Evolutionary conservation across 2,329 filamentous ascomycete genomes (phyloP).

Genomic region (Colletotrichum agaves): DNA sequence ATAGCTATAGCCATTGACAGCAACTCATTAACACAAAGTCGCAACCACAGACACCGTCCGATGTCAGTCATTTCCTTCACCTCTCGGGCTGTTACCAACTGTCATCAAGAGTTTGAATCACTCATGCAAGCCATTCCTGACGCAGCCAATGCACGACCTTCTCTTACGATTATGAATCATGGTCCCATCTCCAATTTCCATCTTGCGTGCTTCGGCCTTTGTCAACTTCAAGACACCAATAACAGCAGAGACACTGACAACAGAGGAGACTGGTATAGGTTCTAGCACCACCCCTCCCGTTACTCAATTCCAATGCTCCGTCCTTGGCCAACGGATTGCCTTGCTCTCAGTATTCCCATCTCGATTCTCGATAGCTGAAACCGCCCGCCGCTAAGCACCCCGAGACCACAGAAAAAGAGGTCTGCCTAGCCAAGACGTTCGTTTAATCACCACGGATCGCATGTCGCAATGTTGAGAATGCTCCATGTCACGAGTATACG

Average conservation of each 20-base stretch:
- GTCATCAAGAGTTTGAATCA: background rate
- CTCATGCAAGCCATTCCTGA: conserved; percentile 6
- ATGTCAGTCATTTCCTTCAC: background rate
- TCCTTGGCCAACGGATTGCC: too few relatives aligned
- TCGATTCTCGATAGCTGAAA: conserved; percentile 27
- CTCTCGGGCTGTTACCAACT: conserved; percentile 5
- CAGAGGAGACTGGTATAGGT: background rate
- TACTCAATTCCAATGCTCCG: background rate
- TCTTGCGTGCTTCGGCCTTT: conserved; percentile 26
- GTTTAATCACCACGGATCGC: conserved; percentile 33
- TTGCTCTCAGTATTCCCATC: conserved; percentile 8
- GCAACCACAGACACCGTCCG: background rate
- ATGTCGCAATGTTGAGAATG: conserved; percentile 20
- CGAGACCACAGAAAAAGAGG: conserved; percentile 4
- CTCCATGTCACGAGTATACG: conserved; percentile 5
- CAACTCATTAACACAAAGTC: too few relatives aligned
- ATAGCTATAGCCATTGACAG: too few relatives aligned
- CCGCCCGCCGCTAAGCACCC: conserved; percentile 17
- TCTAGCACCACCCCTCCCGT: conserved; percentile 1
- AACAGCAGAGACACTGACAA: conserved; percentile 22
- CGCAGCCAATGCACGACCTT: conserved; percentile 7
- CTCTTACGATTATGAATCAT: conserved; percentile 4
- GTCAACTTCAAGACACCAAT: conserved; percentile 30
- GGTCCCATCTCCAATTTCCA: conserved; percentile 26
- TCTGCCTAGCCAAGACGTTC: background rate